Evolutionary conservation across 2,329 filamentous ascomycete species (phyloP).

Genomic region (Leptographium procerum): DNA sequence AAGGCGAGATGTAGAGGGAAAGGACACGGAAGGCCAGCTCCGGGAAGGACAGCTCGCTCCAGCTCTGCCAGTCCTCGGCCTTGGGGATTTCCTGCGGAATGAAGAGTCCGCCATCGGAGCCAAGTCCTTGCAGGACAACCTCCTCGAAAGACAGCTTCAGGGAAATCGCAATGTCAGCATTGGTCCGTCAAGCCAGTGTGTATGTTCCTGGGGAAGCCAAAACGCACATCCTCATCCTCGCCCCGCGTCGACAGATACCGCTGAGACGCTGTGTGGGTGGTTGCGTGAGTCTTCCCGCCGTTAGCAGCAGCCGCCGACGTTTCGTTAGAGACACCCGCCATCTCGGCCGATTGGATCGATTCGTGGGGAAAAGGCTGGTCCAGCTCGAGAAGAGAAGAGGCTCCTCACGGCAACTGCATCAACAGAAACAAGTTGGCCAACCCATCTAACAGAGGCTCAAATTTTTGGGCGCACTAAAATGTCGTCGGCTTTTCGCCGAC

Average conservation of each 20-base stretch:
- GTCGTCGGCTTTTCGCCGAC: neutral
- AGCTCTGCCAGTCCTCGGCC: conserved; percentile 40
- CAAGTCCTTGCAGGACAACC: conserved; percentile 80
- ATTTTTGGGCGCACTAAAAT: neutral
- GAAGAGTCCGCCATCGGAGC: conserved; percentile 77
- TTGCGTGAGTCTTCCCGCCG: conserved; percentile 11
- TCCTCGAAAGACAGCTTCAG: conserved; percentile 75
- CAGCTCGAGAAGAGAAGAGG: neutral
- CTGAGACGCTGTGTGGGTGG: conserved; percentile 15
- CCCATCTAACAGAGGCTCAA: neutral
- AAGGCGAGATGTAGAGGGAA: conserved; percentile 72
- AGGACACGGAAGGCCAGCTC: conserved; percentile 79
- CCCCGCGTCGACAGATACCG: conserved; percentile 14
- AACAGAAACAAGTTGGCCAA: neutral
- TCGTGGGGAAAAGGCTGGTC: neutral
- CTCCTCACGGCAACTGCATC: neutral
- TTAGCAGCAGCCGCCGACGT: neutral
- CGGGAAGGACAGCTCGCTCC: conserved; percentile 68
- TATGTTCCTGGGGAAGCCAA: neutral
- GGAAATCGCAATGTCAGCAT: neutral
- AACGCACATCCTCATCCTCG: conserved; percentile 12
- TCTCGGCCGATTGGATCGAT: neutral
- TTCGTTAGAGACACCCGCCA: conserved; percentile 9
- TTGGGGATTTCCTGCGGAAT: conserved; percentile 71
- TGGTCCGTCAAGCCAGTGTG: neutral